These are phyloP conservation scores for Hypoxylon subgilvum DNA, from an alignment of 495 filamentous ascomycete species.

Conservation along the genomic window DNA sequence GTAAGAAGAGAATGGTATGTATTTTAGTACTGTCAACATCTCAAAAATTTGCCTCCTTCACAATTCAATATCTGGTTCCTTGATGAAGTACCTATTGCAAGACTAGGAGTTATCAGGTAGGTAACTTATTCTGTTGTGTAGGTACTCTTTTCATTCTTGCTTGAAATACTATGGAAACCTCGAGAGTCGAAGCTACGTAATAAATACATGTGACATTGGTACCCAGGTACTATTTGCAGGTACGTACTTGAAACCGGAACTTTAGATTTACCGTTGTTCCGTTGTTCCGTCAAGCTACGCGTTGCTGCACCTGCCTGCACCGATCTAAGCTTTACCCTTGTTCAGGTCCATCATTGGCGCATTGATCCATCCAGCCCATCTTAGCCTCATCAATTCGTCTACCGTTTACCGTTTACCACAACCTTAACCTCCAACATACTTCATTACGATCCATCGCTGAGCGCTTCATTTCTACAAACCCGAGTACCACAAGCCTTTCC, in stretches of 20 bases:
- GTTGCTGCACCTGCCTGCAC: conserved; percentile 34
- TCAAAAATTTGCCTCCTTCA: too few relatives aligned
- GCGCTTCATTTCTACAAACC: neutral
- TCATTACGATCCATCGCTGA: neutral
- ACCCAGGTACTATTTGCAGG: too few relatives aligned
- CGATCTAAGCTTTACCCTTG: conserved; percentile 11
- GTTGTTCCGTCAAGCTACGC: too few relatives aligned
- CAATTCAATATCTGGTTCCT: too few relatives aligned
- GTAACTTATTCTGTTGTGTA: too few relatives aligned
- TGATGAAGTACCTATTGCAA: too few relatives aligned
- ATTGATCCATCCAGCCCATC: too few relatives aligned
- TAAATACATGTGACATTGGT: conserved; percentile 22
- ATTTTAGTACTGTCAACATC: too few relatives aligned
- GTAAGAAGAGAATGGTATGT: too few relatives aligned
- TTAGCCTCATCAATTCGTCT: conserved; percentile 27
- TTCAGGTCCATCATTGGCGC: conserved; percentile 26
- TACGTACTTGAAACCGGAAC: too few relatives aligned
- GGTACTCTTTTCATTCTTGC: too few relatives aligned
- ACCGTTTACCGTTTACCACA: conserved; percentile 6
- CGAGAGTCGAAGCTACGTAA: conserved; percentile 28
- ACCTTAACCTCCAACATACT: conserved; percentile 5
- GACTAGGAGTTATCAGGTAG: too few relatives aligned
- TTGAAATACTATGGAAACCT: conserved; percentile 25
- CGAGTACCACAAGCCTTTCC: neutral
- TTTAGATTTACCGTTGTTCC: conserved; percentile 26